Percentiles rank a stretch among this genome's conserved stretches.
Conservation (phyloP, 192 early-diverging fungal species). For the Backusella sp. region DNA sequence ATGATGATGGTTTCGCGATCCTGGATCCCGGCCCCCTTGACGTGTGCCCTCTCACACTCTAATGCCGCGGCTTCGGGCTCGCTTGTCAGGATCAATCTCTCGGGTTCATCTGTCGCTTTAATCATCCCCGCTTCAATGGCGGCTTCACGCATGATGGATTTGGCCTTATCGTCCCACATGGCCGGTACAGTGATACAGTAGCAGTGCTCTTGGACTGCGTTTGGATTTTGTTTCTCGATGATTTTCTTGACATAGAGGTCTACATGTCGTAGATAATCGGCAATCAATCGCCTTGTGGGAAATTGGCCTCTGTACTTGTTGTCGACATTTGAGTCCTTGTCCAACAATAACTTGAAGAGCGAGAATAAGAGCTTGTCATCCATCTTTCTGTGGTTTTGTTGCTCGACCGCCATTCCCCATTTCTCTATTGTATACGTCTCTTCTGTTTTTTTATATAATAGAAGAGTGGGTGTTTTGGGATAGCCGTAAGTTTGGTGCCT, state of each 20-base stretch:
- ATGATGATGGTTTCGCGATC: conserved; percentile 49
- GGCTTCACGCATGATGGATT: conserved; percentile 47
- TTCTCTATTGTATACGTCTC: conserved; percentile 19
- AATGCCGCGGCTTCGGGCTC: conserved; percentile 46
- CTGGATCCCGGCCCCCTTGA: conserved; percentile 24
- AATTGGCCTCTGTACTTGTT: conserved; percentile 41
- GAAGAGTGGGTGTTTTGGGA: conserved; percentile 42
- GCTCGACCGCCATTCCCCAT: conserved; percentile 38
- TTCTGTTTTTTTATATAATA: conserved; percentile 33
- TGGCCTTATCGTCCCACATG: conserved; percentile 50
- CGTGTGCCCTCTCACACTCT: conserved; percentile 41
- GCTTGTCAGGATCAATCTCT: conserved; percentile 37
- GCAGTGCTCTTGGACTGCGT: conserved; percentile 1
- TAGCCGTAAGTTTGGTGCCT: conserved; percentile 24
- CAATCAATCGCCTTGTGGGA: conserved; percentile 38
- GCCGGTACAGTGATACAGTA: conserved; percentile 51
- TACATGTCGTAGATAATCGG: background rate
- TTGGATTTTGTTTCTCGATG: background rate
- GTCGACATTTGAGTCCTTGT: conserved; percentile 33
- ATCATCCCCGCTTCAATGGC: conserved; percentile 46
- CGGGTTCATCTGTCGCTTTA: conserved; percentile 38
- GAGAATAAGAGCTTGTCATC: conserved; percentile 35
- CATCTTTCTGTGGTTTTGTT: conserved; percentile 19
- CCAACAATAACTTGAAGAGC: conserved; percentile 41
- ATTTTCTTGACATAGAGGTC: background rate